Conservation (phyloP, 306 rosid genomes). For the Lathyrus oleraceus region DNA sequence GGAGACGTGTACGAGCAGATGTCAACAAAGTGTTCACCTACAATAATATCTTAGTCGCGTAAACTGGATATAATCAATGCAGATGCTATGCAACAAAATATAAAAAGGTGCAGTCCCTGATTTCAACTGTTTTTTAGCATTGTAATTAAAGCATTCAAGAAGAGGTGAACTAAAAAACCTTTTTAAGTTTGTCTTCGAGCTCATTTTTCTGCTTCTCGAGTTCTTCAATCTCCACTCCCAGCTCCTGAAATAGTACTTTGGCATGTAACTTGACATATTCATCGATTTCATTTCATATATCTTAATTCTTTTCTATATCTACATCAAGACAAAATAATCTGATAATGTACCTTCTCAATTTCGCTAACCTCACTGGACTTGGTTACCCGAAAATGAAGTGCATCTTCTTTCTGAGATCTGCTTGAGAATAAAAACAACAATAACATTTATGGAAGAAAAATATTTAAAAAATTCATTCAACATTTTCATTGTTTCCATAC, state of each 20-base stretch:
- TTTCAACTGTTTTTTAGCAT: slow-evolving; percentile 10
- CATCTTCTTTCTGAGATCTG: slow-evolving; percentile 90
- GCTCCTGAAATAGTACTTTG: slow-evolving; percentile 59
- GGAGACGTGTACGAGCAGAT: slow-evolving; percentile 62
- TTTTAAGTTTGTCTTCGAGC: slow-evolving; percentile 71
- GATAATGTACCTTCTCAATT: slow-evolving; percentile 73
- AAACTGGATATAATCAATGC: slow-evolving; percentile 25
- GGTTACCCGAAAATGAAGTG: slow-evolving; percentile 66
- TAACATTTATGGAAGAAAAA: background rate
- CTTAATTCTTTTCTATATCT: slow-evolving; percentile 1
- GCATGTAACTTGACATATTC: background rate
- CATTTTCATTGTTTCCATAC: background rate
- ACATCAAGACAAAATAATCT: slow-evolving; percentile 14
- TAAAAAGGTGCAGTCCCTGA: slow-evolving; percentile 13
- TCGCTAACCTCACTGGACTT: slow-evolving; percentile 74
- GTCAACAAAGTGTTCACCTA: slow-evolving; percentile 65
- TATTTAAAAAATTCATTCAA: slow-evolving; percentile 26
- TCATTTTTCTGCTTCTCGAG: slow-evolving; percentile 70
- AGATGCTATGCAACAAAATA: slow-evolving; percentile 15
- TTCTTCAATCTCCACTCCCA: slow-evolving; percentile 64
- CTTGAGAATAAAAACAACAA: slow-evolving; percentile 34
- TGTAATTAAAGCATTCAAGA: slow-evolving; percentile 12
- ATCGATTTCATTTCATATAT: background rate
- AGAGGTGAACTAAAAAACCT: slow-evolving; percentile 45
- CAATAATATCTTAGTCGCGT: slow-evolving; percentile 26